These are phyloP conservation scores for Phoenix dactylifera DNA, from an alignment of 176 grass and related monocot genomes.

Conservation along the genomic window DNA sequence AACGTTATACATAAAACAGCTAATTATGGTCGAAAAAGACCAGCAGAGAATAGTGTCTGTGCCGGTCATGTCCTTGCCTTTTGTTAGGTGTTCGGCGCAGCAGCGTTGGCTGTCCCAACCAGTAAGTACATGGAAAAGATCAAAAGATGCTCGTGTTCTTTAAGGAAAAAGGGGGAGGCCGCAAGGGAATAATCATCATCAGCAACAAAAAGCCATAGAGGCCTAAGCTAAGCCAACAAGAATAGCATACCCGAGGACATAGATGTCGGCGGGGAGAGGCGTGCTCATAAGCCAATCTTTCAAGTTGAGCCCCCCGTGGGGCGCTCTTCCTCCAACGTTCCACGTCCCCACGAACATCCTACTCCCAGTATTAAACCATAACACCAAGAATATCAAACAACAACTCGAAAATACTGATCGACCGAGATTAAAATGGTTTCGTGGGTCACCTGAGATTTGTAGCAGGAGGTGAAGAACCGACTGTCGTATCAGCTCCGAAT, in stretches of 20 bases:
- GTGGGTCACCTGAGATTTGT: slow-evolving; percentile 41
- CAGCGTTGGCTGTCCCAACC: too few relatives aligned
- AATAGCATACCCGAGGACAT: slow-evolving; percentile 62
- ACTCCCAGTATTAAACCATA: not conserved
- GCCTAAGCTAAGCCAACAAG: not conserved
- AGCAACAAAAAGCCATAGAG: slow-evolving; percentile 20
- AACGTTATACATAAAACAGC: too few relatives aligned
- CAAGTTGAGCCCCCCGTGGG: slow-evolving; percentile 42
- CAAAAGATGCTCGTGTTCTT: too few relatives aligned
- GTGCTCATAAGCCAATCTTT: slow-evolving; percentile 47
- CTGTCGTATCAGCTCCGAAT: slow-evolving; percentile 10
- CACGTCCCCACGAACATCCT: slow-evolving; percentile 82
- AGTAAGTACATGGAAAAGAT: too few relatives aligned
- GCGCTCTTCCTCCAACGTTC: slow-evolving; percentile 74
- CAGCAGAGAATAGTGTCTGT: too few relatives aligned
- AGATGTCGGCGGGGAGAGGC: slow-evolving; percentile 44
- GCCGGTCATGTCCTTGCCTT: too few relatives aligned
- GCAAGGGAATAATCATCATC: slow-evolving; percentile 18
- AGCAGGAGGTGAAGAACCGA: slow-evolving; percentile 33
- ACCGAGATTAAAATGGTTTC: too few relatives aligned
- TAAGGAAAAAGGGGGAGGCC: too few relatives aligned
- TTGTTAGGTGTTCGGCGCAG: too few relatives aligned
- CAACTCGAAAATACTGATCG: too few relatives aligned
- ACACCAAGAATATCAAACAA: too few relatives aligned
- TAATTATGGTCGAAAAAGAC: too few relatives aligned